These are phyloP conservation scores for Parietaria judaica DNA, from an alignment of 306 rosid species.

Conservation along the genomic window DNA sequence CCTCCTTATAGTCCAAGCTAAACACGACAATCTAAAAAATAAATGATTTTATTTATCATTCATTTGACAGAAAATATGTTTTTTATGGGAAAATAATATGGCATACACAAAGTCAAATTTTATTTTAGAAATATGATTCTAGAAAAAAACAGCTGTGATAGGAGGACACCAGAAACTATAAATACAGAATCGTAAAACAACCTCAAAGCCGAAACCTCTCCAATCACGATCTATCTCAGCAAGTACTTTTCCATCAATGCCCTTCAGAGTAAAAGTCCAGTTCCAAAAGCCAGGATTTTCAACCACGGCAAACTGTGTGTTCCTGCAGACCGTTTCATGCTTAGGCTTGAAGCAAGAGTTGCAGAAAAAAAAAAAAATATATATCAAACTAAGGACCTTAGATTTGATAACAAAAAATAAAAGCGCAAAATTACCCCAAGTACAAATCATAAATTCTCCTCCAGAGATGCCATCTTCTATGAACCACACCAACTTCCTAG, in stretches of 20 bases:
- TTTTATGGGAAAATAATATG: background rate
- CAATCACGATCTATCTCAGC: conserved; percentile 93
- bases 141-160: background rate
- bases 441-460: conserved; percentile 92
- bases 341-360: conserved; percentile 18
- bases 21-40: background rate
- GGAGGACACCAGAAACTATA: background rate
- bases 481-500: conserved; percentile 95
- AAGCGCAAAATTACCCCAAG: conserved; percentile 55
- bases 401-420: background rate
- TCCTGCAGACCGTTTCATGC: conserved; percentile 40
- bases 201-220: conserved; percentile 99
- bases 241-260: conserved; percentile 62
- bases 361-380: background rate
- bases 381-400: conserved; percentile 1
- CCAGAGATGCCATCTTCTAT: conserved; percentile 97
- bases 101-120: background rate
- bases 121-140: background rate
- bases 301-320: conserved; percentile 78
- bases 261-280: conserved; percentile 95
- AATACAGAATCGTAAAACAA: conserved; percentile 22
- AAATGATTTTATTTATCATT: conserved; percentile 1
- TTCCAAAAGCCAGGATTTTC: conserved; percentile 98
- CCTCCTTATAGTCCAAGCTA: background rate
- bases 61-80: background rate